Evolutionary conservation across 2,329 filamentous ascomycete species (phyloP), one percentile per base, ranked within the genome.

Genomic region (Pyrenochaeta sp.): DNA sequence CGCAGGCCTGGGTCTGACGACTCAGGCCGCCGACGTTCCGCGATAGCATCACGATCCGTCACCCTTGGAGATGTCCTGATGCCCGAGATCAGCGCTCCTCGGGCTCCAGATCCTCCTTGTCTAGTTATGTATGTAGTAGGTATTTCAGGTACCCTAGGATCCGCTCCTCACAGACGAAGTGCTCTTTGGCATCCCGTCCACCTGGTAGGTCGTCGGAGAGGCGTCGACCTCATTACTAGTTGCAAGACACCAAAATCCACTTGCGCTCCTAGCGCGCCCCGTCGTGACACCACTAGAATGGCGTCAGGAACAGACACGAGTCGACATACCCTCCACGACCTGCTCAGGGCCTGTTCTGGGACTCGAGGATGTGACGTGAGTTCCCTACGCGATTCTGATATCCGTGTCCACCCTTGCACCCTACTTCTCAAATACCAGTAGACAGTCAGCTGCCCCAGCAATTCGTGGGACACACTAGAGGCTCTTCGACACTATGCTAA

Each of bases 51-150:
- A 32, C 7, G 13, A 11, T 11, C n/a, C 10, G 18, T 29, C 13
- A 18, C 18, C n/a, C n/a, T n/a, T n/a, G 15, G 13, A 28, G 7
- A n/a, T 10, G 5, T 32, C 45, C 39, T 38, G 55, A 35, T 56
- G 58, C 58, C 58, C 55, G 53, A 61, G 57, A 61, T 63, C 60
- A 49, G 52, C 60, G 39, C 17, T 31, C 29, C n/a, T 58, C 54
- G 51, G 55, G 55, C 52, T 35, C 21, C 32, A 45, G 22, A 30
- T 27, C 34, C 39, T 28, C 44, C 18, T 30, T 21, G 24, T 31
- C 31, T 24, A n/a, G 27, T 13, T 22, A 15, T 47, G 41, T 37
- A 37, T 11, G 10, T 6, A 18, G 18, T 36, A 14, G 3, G 30
- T 34, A 35, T 28, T 35, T 41, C 26, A 32, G 31, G 22, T 35